These are phyloP conservation scores for Scheffersomyces ergatensis DNA, from an alignment of 805 yeast genomes.

Conservation along the genomic window DNA sequence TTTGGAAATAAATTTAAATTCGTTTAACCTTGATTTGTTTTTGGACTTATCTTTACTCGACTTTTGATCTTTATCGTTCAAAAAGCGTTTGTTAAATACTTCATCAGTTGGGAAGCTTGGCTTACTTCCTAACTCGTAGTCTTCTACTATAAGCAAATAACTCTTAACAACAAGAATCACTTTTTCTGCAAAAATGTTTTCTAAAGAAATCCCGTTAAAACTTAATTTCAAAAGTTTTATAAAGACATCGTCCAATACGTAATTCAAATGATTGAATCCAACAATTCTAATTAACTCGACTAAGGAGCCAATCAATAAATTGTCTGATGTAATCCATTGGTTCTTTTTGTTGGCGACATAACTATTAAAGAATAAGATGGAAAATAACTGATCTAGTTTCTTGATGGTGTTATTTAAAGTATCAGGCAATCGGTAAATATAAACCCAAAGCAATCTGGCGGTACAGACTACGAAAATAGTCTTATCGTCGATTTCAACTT, in stretches of 20 bases:
- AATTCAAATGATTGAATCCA: constrained; percentile 77
- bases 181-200: constrained; percentile 66
- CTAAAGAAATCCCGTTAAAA: constrained; percentile 58
- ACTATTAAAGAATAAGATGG: constrained; percentile 49
- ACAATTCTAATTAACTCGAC: constrained; percentile 73
- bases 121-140: constrained; percentile 48
- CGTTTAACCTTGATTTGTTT: constrained; percentile 12
- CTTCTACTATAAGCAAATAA: constrained; percentile 69
- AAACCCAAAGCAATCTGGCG: constrained; percentile 85
- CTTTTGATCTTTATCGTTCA: not conserved
- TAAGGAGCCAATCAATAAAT: constrained; percentile 58
- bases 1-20: constrained; percentile 40
- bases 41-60: not conserved
- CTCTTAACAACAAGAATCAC: constrained; percentile 67
- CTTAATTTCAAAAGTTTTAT: constrained; percentile 64
- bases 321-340: constrained; percentile 73
- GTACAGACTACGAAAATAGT: constrained; percentile 60
- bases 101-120: constrained; percentile 73
- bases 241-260: constrained; percentile 74
- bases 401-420: constrained; percentile 84
- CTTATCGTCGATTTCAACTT: constrained; percentile 47
- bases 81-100: not conserved
- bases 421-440: constrained; percentile 80
- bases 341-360: constrained; percentile 50
- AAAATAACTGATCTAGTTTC: constrained; percentile 64